Conservation (phyloP, 2,329 filamentous ascomycete genomes). For the Fusarium metavorans region DNA sequence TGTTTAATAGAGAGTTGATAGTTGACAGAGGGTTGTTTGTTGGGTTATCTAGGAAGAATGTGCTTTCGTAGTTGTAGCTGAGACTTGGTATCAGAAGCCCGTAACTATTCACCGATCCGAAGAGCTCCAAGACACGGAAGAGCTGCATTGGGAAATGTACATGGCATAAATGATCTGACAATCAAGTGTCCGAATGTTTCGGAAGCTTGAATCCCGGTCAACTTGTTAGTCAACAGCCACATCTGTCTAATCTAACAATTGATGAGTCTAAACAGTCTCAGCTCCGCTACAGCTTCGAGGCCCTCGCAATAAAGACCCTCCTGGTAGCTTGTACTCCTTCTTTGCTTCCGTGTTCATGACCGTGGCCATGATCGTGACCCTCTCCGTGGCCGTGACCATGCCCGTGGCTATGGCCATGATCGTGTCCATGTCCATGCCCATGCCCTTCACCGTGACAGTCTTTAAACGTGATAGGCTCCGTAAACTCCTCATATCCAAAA, state of each 20-base stretch:
- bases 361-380: not conserved
- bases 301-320: conserved; percentile 61
- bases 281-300: conserved; percentile 50
- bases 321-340: conserved; percentile 12
- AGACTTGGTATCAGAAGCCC: not conserved
- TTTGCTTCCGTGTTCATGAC: conserved; percentile 10
- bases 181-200: not conserved
- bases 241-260: not conserved
- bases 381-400: conserved; percentile 5
- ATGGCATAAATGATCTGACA: not conserved
- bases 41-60: not conserved
- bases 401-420: conserved; percentile 8
- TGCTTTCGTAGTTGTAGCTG: not conserved
- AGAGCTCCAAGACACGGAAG: not conserved
- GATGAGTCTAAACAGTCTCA: not conserved
- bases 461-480: conserved; percentile 61
- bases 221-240: not conserved
- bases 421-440: conserved; percentile 16
- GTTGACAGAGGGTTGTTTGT: not conserved
- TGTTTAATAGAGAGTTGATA: not conserved
- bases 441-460: conserved; percentile 17
- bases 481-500: conserved; percentile 69
- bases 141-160: not conserved
- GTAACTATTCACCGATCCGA: not conserved
- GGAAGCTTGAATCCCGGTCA: not conserved